A percentile compares a stretch with the other conserved stretches of the same genome.
Evolutionary conservation across 2,329 filamentous ascomycete genomes (phyloP).

Genomic region (Aspergillus piperis): DNA sequence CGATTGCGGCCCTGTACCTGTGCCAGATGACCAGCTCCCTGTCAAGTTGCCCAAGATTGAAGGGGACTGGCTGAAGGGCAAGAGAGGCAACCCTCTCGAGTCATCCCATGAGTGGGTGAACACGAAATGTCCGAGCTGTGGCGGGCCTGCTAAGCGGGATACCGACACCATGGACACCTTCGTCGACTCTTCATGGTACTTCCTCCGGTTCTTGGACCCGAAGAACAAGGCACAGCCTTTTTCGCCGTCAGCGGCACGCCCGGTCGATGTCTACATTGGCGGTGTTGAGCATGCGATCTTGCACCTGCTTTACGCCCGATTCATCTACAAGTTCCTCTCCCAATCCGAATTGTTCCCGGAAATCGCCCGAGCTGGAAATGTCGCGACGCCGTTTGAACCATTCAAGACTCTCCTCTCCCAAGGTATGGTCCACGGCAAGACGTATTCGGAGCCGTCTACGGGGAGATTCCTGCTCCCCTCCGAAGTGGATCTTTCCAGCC

Average conservation of each 20-base stretch:
- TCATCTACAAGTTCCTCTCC: constrained; percentile 85
- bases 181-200: constrained; percentile 95
- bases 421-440: constrained; percentile 91
- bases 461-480: constrained; percentile 75
- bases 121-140: constrained; percentile 71
- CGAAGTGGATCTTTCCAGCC: constrained; percentile 67
- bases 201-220: constrained; percentile 74
- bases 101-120: constrained; percentile 72
- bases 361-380: constrained; percentile 37
- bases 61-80: constrained; percentile 67
- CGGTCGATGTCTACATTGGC: constrained; percentile 85
- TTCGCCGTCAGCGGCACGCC: constrained; percentile 59
- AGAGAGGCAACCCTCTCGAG: constrained; percentile 75
- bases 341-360: constrained; percentile 45
- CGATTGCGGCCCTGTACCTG: constrained; percentile 75
- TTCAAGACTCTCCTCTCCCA: constrained; percentile 83
- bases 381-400: constrained; percentile 62
- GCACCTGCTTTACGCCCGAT: constrained; percentile 84
- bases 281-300: constrained; percentile 90
- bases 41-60: constrained; percentile 72
- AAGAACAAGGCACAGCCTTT: constrained; percentile 65
- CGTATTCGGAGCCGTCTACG: constrained; percentile 71
- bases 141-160: constrained; percentile 70
- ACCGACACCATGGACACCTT: constrained; percentile 97
- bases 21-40: constrained; percentile 74